Base-by-base conservation (phyloP, 768 basidiomycete genomes). In the Pholiota conissans region DNA sequence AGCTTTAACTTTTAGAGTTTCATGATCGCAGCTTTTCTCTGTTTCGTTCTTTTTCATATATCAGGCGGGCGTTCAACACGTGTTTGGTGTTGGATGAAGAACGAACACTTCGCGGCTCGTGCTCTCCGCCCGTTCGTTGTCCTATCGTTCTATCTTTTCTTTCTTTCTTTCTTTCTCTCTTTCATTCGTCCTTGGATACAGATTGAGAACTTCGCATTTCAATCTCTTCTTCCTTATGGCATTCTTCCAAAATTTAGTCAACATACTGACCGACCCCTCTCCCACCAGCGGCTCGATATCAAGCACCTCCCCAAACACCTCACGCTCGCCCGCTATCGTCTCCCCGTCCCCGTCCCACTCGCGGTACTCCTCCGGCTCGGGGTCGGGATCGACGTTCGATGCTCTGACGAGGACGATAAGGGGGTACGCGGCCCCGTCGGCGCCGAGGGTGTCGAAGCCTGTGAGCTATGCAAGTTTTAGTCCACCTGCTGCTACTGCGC, bases 401-500 rank as follows among this genome's bases (percentile, higher is more conserved):
- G 74, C 73, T 22, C 73, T 85, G 60, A 80, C 84, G 9, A 78
- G 79, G 18, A 76, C 82, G 9, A 71, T 85, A 26, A 79, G 83
- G 46, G 76, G 73, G 59, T 85, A 85, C 54, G 76, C 80, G 1
- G 69, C 73, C 0, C 79, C 82, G 14, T 76, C 82, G 16, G 79
- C 81, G 0, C 79, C 81, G 0, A 74, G 76, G 13, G 76, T 83
- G 24, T 83, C 83, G 4, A 71, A 75, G 11, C 83, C 81, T 0
- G 65, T 81, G 27, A 79, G 77, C 0, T 79, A 78, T 50, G 82
- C 80, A 14, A 76, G 65, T 39, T 79, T 79, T 61, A 71, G 78
- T 60, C 62, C 62, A 22, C 40, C 68, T n/a, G n/a, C n/a, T n/a
- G n/a, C n/a, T n/a, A n/a, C n/a, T n/a, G n/a, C n/a, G n/a, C n/a